Conservation (phyloP, 805 yeast species). For the Candida ficus region DNA sequence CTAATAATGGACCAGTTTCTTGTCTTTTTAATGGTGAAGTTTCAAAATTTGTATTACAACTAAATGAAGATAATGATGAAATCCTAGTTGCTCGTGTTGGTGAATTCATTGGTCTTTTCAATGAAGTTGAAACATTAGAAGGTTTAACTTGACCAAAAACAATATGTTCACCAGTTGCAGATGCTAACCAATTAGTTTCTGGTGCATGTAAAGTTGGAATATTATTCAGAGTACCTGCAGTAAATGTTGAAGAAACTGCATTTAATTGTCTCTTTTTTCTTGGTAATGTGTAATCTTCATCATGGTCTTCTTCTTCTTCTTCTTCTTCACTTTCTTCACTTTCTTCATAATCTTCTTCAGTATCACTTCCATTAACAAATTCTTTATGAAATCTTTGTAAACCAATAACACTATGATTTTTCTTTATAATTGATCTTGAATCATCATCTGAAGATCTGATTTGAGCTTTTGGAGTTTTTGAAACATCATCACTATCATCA, state of each 20-base stretch:
- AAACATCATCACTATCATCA: conserved; percentile 14
- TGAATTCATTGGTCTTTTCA: conserved; percentile 2
- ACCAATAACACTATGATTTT: conserved; percentile 25
- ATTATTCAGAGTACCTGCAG: conserved; percentile 16
- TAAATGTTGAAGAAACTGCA: conserved; percentile 13
- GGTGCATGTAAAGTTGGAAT: conserved; percentile 37
- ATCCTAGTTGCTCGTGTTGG: conserved; percentile 13
- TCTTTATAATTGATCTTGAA: conserved; percentile 19
- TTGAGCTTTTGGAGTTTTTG: conserved; percentile 22
- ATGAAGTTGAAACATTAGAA: background rate
- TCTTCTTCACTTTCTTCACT: background rate
- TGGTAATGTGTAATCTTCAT: conserved; percentile 11
- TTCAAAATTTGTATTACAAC: conserved; percentile 60
- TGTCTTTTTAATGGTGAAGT: conserved; percentile 52
- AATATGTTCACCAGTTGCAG: conserved; percentile 35
- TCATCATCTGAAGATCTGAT: conserved; percentile 16
- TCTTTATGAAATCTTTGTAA: conserved; percentile 17
- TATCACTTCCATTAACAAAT: conserved; percentile 7
- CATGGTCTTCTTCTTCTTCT: conserved; percentile 13
- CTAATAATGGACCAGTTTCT: conserved; percentile 61
- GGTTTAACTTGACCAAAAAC: conserved; percentile 26
- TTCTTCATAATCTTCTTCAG: conserved; percentile 7
- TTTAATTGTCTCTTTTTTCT: conserved; percentile 19
- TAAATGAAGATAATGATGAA: conserved; percentile 54
- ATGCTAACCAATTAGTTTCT: conserved; percentile 35